Conservation (phyloP, 139 green algal genomes). For the Coelastrella sp. region DNA sequence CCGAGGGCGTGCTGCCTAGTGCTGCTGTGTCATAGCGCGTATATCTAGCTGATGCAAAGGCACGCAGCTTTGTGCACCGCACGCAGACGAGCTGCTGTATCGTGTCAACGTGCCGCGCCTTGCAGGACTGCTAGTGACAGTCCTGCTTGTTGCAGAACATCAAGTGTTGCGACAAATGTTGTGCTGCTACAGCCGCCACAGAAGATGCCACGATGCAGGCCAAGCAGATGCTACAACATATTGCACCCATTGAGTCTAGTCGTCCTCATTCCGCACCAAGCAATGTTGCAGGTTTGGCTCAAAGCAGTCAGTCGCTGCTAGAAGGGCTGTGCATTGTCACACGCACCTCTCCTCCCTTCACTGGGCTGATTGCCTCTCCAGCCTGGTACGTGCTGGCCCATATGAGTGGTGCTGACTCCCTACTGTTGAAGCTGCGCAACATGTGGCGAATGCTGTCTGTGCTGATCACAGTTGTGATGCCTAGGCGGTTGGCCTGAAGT, state of each 20-base stretch:
- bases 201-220: not conserved
- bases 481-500: slow-evolving; percentile 78
- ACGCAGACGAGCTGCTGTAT: too few species aligned
- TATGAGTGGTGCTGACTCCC: slow-evolving; percentile 80
- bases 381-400: slow-evolving; percentile 94
- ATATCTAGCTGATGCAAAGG: too few species aligned
- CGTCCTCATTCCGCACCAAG: too few species aligned
- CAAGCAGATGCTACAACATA: too few species aligned
- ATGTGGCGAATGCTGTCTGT: slow-evolving; percentile 93
- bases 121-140: too few species aligned
- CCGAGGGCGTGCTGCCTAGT: too few species aligned
- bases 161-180: not conserved
- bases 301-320: not conserved
- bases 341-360: slow-evolving; percentile 18
- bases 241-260: too few species aligned
- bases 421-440: slow-evolving; percentile 73
- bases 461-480: slow-evolving; percentile 92
- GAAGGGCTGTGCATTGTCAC: not conserved
- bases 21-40: too few species aligned
- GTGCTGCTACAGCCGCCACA: not conserved
- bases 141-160: not conserved
- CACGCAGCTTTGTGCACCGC: too few species aligned
- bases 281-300: too few species aligned
- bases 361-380: slow-evolving; percentile 49
- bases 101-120: too few species aligned